A percentile compares a stretch with the other conserved stretches of the same genome.
Evolutionary conservation across 108 stramenopile species (phyloP).

Genomic region (Cyclostephanos tholiformis): DNA sequence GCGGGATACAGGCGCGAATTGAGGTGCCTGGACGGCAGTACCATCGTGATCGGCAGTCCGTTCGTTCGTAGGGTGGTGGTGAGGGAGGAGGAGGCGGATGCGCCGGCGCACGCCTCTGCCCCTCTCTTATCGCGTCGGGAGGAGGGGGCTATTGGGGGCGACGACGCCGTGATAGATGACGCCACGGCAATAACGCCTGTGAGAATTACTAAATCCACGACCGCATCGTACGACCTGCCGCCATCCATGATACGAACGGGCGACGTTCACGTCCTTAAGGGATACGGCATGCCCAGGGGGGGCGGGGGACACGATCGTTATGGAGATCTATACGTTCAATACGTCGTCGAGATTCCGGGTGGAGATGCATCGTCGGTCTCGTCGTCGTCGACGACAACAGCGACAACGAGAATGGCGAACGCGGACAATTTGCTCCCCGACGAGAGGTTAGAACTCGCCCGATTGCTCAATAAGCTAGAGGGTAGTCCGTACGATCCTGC

Average conservation of each 20-base stretch:
- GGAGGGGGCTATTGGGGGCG: conserved; percentile 3
- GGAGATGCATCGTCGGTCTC: neutral
- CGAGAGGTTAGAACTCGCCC: conserved; percentile 56
- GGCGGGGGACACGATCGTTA: conserved; percentile 30
- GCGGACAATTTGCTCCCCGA: conserved; percentile 40
- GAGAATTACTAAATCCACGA: conserved; percentile 10
- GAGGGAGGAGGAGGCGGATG: conserved; percentile 15
- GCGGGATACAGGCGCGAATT: conserved; percentile 58
- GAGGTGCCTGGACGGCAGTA: conserved; percentile 60
- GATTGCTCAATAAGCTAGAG: conserved; percentile 65
- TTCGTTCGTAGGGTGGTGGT: conserved; percentile 35
- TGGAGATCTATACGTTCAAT: conserved; percentile 88
- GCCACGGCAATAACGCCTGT: neutral
- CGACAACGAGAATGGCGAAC: neutral
- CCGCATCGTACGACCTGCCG: conserved; percentile 18
- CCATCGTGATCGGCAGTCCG: conserved; percentile 43
- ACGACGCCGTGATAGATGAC: neutral
- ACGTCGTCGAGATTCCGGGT: conserved; percentile 68
- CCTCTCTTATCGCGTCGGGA: neutral
- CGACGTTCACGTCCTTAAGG: conserved; percentile 83
- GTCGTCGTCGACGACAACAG: neutral
- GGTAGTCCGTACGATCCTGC: conserved; percentile 27
- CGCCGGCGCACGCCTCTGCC: no score
- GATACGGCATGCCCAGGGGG: conserved; percentile 79
- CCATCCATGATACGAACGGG: conserved; percentile 58